phyloP scores from a whole-genome alignment of 2,329 filamentous ascomycete genomes.

The Arthrobotrys conoides region DNA sequence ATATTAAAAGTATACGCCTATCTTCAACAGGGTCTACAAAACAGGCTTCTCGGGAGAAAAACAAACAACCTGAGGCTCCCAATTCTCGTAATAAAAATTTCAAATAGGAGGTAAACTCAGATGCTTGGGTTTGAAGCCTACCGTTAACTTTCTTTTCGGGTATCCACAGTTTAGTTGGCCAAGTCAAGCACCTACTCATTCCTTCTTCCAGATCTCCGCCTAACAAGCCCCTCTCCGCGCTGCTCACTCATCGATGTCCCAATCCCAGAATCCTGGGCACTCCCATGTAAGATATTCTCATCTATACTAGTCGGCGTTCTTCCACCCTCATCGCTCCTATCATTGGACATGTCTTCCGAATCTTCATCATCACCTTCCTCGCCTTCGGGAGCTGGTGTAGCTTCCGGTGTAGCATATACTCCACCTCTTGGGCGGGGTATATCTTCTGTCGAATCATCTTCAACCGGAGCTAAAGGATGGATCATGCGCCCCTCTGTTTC shows the following conservation, averaged over 20 bases:
- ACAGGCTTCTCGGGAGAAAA: constrained; percentile 41
- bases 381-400: constrained; percentile 52
- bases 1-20: constrained; percentile 40
- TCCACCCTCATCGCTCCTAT: constrained; percentile 50
- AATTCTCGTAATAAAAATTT: background rate
- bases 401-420: constrained; percentile 55
- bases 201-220: constrained; percentile 48
- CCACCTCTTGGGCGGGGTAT: constrained; percentile 56
- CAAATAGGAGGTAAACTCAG: constrained; percentile 33
- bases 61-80: constrained; percentile 20
- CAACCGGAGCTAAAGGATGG: constrained; percentile 53
- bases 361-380: constrained; percentile 56
- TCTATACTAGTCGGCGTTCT: constrained; percentile 57
- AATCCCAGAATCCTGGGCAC: constrained; percentile 59
- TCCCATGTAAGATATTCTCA: constrained; percentile 52
- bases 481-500: constrained; percentile 36
- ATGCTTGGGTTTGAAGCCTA: background rate
- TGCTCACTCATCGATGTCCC: constrained; percentile 59
- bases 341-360: constrained; percentile 44
- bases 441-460: constrained; percentile 59
- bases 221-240: constrained; percentile 40
- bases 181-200: constrained; percentile 33
- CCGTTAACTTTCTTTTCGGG: background rate
- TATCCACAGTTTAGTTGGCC: background rate
- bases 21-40: constrained; percentile 14